Conservation (phyloP, 1,139 yeast genomes). For the Zygoascus hellenicus region DNA sequence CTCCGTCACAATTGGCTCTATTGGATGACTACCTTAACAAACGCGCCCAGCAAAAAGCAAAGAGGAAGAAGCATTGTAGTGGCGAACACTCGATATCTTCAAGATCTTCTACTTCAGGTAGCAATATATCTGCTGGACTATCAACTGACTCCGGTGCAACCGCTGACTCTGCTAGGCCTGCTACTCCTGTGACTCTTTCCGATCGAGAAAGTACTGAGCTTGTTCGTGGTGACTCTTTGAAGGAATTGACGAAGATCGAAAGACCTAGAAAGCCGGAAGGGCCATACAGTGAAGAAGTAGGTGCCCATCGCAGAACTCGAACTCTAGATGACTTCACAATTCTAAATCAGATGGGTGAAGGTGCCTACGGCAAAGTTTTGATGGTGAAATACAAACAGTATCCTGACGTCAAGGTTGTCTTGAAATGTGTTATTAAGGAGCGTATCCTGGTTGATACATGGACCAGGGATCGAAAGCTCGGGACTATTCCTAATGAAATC, state of each 20-base stretch:
- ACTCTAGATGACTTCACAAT: constrained; percentile 65
- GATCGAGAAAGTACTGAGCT: not conserved
- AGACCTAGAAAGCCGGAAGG: not conserved
- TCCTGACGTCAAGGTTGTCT: constrained; percentile 48
- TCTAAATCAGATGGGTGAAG: constrained; percentile 82
- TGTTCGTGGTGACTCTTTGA: not conserved
- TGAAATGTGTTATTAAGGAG: constrained; percentile 87
- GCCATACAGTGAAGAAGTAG: constrained; percentile 19
- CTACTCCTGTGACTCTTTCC: not conserved
- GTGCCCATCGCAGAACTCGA: constrained; percentile 42
- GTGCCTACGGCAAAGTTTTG: constrained; percentile 92
- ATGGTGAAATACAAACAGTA: constrained; percentile 66
- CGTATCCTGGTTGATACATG: constrained; percentile 93
- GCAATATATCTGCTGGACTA: constrained; percentile 1
- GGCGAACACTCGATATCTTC: constrained; percentile 3
- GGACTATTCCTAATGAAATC: constrained; percentile 92
- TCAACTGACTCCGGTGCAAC: constrained; percentile 15
- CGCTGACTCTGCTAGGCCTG: not conserved
- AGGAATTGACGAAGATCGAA: not conserved
- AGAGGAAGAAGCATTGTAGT: constrained; percentile 28
- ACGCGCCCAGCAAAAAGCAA: constrained; percentile 18
- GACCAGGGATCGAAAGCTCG: constrained; percentile 86
- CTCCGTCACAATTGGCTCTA: constrained; percentile 56
- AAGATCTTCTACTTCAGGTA: constrained; percentile 12
- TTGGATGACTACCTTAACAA: constrained; percentile 33